Conservation (phyloP, 2,329 filamentous ascomycete species). For the Saccharata proteae region DNA sequence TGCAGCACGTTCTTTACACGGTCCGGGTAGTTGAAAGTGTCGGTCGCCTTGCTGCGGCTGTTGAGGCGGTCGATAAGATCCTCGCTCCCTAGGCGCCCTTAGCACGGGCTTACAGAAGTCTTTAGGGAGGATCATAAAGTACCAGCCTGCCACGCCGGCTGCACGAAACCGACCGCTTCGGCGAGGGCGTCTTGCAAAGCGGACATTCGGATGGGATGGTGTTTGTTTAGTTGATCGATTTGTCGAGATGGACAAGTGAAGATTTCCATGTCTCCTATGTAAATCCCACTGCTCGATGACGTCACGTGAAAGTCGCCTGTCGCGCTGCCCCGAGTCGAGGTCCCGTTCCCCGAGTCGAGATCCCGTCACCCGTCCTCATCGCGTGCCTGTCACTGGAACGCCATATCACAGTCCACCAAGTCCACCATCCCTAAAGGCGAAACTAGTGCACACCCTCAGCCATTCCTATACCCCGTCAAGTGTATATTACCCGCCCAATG, state of each 20-base stretch:
- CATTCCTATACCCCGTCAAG: constrained; percentile 9
- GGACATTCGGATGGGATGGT: too few species aligned
- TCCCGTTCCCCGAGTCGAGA: too few species aligned
- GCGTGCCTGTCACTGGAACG: too few species aligned
- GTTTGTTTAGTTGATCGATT: too few species aligned
- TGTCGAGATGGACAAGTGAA: too few species aligned
- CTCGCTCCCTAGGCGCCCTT: constrained; percentile 5
- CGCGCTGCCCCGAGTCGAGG: too few species aligned
- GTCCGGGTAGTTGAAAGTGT: not conserved
- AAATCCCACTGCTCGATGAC: not conserved
- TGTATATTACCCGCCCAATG: constrained; percentile 13
- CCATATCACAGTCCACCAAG: too few species aligned
- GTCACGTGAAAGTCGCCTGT: too few species aligned
- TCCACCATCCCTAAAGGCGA: too few species aligned
- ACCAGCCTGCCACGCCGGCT: constrained; percentile 5
- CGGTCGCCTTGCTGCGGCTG: not conserved
- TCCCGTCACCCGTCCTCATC: too few species aligned
- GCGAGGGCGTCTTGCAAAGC: constrained; percentile 20
- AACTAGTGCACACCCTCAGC: not conserved
- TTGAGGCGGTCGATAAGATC: constrained; percentile 4
- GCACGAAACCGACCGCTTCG: constrained; percentile 12
- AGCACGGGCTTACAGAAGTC: constrained; percentile 3
- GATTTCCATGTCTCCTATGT: not conserved
- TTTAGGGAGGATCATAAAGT: constrained; percentile 1
- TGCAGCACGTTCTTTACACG: not conserved